A percentile compares a stretch with the other conserved stretches of the same genome.
These are phyloP conservation scores for Scedosporium apiospermum DNA, from an alignment of 2,329 filamentous ascomycete species.

Conservation along the genomic window DNA sequence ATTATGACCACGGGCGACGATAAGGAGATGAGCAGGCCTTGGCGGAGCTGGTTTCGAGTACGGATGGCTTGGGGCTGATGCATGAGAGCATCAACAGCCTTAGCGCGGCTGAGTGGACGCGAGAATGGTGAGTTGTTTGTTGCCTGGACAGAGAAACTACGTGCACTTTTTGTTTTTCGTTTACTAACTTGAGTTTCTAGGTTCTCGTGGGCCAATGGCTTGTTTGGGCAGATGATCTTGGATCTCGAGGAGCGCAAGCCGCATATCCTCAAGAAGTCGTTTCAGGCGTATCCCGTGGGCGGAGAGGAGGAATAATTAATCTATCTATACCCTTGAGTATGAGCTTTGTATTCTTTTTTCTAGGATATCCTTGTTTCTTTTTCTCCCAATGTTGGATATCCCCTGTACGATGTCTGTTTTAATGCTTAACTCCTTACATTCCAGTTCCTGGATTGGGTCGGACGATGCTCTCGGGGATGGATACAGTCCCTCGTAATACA, in stretches of 20 bases:
- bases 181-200: conserved; percentile 32
- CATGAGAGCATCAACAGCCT: conserved; percentile 33
- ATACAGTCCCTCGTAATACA: too few species aligned
- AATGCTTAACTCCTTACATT: too few species aligned
- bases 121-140: conserved; percentile 22
- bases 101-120: conserved; percentile 21
- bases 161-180: background rate
- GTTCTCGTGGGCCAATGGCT: conserved; percentile 83
- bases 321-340: background rate
- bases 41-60: conserved; percentile 28
- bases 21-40: conserved; percentile 25
- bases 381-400: background rate
- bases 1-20: conserved; percentile 36
- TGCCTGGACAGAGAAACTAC: background rate
- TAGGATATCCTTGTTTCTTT: background rate
- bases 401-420: background rate
- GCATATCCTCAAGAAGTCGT: conserved; percentile 44
- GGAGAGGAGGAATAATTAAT: background rate
- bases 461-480: background rate
- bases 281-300: conserved; percentile 22
- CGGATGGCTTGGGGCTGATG: conserved; percentile 32
- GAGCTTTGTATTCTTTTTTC: background rate
- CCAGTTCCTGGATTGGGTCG: too few species aligned
- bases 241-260: conserved; percentile 68
- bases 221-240: conserved; percentile 76